A percentile compares a stretch with the other conserved stretches of the same genome.
phyloP scores from a whole-genome alignment of 202 grass and related monocot genomes.

The Hordeum pubiflorum region DNA sequence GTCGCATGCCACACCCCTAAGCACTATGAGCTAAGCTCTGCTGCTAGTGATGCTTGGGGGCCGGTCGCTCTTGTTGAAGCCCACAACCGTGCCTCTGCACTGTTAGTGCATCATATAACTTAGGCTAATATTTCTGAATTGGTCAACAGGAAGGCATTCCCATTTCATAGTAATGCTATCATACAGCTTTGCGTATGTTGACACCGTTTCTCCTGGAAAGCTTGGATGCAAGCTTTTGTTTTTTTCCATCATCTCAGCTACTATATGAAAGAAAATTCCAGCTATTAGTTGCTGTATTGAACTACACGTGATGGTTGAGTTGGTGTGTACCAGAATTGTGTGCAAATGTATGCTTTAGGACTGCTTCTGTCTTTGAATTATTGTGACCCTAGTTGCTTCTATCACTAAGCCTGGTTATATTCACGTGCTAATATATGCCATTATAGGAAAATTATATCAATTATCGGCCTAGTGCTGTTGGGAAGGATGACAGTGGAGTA shows the following conservation, averaged over 20 bases:
- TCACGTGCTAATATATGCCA: slow-evolving; percentile 7
- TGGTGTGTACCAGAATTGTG: background rate
- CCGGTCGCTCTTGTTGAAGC: background rate
- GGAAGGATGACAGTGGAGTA: slow-evolving; percentile 95
- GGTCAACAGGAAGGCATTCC: background rate
- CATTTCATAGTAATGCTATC: background rate
- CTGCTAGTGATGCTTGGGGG: background rate
- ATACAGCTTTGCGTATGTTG: background rate
- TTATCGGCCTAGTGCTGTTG: slow-evolving; percentile 60
- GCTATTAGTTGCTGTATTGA: background rate
- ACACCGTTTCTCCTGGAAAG: background rate
- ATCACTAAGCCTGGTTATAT: background rate
- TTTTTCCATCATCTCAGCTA: background rate
- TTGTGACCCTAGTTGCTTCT: background rate
- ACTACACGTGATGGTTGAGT: background rate
- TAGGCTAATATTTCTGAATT: background rate
- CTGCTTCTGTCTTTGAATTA: background rate
- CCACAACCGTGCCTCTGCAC: background rate
- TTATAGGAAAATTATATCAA: slow-evolving; percentile 98
- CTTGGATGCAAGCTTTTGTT: background rate
- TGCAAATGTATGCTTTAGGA: background rate
- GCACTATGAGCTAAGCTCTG: background rate
- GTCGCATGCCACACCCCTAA: background rate
- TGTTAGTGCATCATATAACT: background rate
- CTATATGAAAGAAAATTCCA: background rate